A percentile compares a stretch with the other conserved stretches of the same genome.
Conservation (phyloP, 345 rosid genomes). For the Citrus maxima region DNA sequence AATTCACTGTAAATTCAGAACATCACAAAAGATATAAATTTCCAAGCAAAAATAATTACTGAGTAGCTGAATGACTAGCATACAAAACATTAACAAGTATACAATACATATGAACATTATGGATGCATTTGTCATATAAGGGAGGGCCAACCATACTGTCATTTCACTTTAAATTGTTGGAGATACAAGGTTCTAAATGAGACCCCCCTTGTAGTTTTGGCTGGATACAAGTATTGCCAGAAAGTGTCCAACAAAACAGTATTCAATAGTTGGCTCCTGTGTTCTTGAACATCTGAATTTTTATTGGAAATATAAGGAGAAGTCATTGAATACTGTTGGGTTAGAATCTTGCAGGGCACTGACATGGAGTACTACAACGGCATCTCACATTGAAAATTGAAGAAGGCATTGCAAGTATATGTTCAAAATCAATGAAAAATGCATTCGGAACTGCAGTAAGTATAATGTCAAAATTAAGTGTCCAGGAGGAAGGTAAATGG, state of each 20-base stretch:
- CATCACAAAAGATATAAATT: background rate
- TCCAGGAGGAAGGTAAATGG: background rate
- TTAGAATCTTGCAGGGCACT: background rate
- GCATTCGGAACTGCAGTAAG: background rate
- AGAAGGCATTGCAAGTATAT: background rate
- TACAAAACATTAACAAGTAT: background rate
- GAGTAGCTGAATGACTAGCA: background rate
- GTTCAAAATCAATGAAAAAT: background rate
- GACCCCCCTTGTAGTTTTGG: background rate
- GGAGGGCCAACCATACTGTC: background rate
- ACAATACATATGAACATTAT: background rate
- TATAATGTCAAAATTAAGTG: background rate
- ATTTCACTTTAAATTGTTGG: background rate
- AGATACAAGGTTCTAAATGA: background rate
- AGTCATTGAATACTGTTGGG: background rate
- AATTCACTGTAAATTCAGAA: constrained; percentile 1
- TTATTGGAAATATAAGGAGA: background rate
- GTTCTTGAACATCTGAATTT: background rate
- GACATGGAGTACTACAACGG: background rate
- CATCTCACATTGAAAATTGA: background rate
- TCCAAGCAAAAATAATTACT: background rate
- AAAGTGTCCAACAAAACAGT: background rate
- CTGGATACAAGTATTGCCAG: background rate
- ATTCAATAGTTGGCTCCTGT: background rate
- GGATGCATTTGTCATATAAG: background rate